Conservation (phyloP, 176 grass and related monocot genomes). For the Oryza officinalis region DNA sequence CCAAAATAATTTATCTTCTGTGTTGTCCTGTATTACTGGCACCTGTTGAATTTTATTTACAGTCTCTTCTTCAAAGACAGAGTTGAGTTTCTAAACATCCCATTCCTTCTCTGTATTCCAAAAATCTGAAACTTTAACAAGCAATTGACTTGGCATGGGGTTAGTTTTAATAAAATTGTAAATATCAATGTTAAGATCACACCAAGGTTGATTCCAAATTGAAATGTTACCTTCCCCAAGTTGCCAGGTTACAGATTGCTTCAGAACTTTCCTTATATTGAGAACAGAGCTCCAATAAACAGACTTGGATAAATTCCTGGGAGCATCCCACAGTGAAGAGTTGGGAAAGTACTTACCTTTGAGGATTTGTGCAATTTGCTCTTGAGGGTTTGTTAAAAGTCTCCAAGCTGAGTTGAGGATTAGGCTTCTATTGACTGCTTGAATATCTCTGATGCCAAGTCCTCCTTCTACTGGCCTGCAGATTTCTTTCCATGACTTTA, state of each 20-base stretch:
- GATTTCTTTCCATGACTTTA: background rate
- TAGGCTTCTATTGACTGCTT: background rate
- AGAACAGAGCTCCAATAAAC: background rate
- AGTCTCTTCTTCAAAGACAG: too few relatives aligned
- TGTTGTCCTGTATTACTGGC: too few relatives aligned
- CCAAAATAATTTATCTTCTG: too few relatives aligned
- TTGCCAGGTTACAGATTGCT: too few relatives aligned
- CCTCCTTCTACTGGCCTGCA: background rate
- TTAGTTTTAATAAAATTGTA: too few relatives aligned
- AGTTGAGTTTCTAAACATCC: too few relatives aligned
- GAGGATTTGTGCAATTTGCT: background rate
- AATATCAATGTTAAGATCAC: too few relatives aligned
- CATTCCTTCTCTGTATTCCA: too few relatives aligned
- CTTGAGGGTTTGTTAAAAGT: background rate
- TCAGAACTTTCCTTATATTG: too few relatives aligned
- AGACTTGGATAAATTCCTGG: background rate
- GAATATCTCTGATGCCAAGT: background rate
- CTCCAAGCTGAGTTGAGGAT: background rate
- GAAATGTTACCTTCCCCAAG: background rate
- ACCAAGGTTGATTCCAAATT: background rate
- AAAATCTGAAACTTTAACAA: too few relatives aligned
- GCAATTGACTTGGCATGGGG: too few relatives aligned
- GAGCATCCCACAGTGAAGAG: background rate
- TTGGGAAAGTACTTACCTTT: background rate
- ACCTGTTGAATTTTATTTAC: too few relatives aligned